These are phyloP conservation scores for Silene coronaria DNA, from an alignment of 179 eudicot species.

Conservation along the genomic window DNA sequence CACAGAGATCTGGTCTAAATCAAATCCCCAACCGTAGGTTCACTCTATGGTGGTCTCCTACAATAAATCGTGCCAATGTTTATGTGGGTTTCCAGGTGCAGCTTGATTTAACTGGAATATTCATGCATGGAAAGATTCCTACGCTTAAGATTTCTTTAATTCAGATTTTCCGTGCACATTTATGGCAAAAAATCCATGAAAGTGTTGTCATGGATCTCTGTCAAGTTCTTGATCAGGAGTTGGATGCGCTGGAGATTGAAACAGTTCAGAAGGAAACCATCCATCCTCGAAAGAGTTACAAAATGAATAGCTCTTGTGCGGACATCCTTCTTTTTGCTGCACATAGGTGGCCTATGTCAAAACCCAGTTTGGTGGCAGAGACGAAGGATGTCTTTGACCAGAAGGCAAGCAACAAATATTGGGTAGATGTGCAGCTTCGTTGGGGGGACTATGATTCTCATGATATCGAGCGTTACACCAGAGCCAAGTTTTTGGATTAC, in stretches of 20 bases:
- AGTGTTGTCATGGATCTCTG: slow-evolving; percentile 99
- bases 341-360: slow-evolving; percentile 99
- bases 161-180: slow-evolving; percentile 98
- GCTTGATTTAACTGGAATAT: slow-evolving; percentile 94
- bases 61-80: slow-evolving; percentile 94
- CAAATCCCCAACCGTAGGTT: slow-evolving; percentile 98
- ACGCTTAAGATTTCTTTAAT: slow-evolving; percentile 89
- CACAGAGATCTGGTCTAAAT: slow-evolving; percentile 96
- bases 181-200: slow-evolving; percentile 99
- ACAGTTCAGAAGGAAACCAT: slow-evolving; percentile 99
- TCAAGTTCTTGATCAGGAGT: slow-evolving; percentile 96
- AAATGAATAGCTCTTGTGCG: slow-evolving; percentile 99
- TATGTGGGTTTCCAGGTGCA: slow-evolving; percentile 99
- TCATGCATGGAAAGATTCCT: slow-evolving; percentile 99
- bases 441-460: slow-evolving; percentile 99
- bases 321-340: slow-evolving; percentile 96
- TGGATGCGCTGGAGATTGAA: slow-evolving; percentile 96
- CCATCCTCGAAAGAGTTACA: slow-evolving; percentile 98
- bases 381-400: slow-evolving; percentile 98
- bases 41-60: slow-evolving; percentile 99
- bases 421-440: slow-evolving; percentile 98
- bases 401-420: slow-evolving; percentile 95
- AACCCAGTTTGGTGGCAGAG: slow-evolving; percentile 96
- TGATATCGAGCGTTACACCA: slow-evolving; percentile 92
- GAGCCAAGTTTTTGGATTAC: slow-evolving; percentile 98